Evolutionary conservation across 148 eudicot species (phyloP), one percentile per base, ranked within the genome.

Genomic region (Dianthus caryophyllus): DNA sequence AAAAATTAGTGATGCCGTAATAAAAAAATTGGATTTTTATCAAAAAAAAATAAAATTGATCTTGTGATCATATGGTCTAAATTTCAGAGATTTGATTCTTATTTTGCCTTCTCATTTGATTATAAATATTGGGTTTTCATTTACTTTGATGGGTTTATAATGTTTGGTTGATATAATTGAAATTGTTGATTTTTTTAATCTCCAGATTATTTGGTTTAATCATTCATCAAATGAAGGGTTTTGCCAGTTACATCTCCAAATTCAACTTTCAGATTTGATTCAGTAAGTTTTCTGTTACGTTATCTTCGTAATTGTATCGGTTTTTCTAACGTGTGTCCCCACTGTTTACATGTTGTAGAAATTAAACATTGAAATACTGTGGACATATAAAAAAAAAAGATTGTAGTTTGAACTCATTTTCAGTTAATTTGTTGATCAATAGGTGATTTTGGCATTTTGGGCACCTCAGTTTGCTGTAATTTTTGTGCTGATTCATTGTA

Each of bases 51-150:
- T 15, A 6, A 36, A 26, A 25, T 54, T 54, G 24, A 18, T 1
- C 25, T 0, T 54, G 64, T 44, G 13, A 48, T 30, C 66, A 7
- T 27, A 25, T 84, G 81, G 74, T 81, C 79, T 69, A 63, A 71
- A 29, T 33, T 71, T 67, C 22, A 16, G 75, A 72, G 85, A 83
- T 84, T 87, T 79, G 67, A 11, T 31, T 24, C 38, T 46, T 68
- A 17, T 39, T 65, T 67, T 72, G 63, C 1, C 15, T 60, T 36
- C 60, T 57, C 10, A 66, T 22, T 24, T 24, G 55, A 20, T 39
- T 17, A 2, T 52, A 25, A 61, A 29, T 65, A 44, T 33, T 74
- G 50, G 71, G 26, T 74, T 78, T 75, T 66, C 36, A 10, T 73
- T 24, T 36, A 25, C 11, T 61, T 67, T 77, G 55, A 9, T 20